These are phyloP conservation scores for Naganishia vaughanmartiniae DNA, from an alignment of 768 basidiomycete genomes.

Conservation along the genomic window DNA sequence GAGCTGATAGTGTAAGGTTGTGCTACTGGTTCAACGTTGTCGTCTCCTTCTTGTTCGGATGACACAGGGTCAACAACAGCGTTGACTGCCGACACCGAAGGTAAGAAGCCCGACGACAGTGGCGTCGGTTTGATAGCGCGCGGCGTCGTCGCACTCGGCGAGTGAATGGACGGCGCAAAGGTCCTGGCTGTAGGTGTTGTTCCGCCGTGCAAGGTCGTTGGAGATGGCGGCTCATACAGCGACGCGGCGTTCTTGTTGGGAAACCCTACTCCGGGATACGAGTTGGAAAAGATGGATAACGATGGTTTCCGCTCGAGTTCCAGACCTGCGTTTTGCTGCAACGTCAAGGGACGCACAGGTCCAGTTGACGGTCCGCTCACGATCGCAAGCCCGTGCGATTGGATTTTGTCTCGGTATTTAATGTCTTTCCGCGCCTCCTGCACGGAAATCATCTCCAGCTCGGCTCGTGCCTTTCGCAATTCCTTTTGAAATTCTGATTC, in stretches of 20 bases:
- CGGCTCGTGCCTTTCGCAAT: conserved; percentile 29
- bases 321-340: not conserved
- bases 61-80: not conserved
- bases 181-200: conserved; percentile 1
- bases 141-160: not conserved
- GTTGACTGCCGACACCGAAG: not conserved
- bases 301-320: conserved; percentile 23
- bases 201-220: not conserved
- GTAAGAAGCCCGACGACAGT: not conserved
- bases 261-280: conserved; percentile 11
- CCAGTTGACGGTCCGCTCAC: not conserved
- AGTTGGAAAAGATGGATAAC: conserved; percentile 20
- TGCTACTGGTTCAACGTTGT: not conserved
- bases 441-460: conserved; percentile 29
- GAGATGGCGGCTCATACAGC: conserved; percentile 12
- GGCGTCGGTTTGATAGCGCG: not conserved
- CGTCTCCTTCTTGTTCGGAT: not conserved
- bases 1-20: not conserved
- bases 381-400: conserved; percentile 1
- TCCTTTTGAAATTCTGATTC: conserved; percentile 33
- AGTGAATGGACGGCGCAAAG: not conserved
- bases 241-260: conserved; percentile 15
- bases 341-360: not conserved
- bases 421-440: conserved; percentile 26
- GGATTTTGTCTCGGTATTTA: conserved; percentile 2